Conservation (phyloP, 2,329 filamentous ascomycete species). For the Seiridium cupressi region DNA sequence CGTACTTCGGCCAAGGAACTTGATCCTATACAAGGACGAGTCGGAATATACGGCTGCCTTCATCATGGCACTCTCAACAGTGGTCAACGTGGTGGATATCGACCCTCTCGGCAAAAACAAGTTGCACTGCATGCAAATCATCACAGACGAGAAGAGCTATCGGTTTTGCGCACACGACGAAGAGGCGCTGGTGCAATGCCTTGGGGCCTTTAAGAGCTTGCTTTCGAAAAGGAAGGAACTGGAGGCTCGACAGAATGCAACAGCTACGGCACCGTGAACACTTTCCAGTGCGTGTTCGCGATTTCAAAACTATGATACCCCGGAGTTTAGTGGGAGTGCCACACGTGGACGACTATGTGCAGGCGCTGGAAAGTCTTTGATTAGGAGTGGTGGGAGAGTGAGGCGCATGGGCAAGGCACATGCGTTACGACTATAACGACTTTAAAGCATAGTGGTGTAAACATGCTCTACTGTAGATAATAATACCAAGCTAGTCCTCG, state of each 20-base stretch:
- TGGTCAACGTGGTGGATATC: conserved; percentile 91
- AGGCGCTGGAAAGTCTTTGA: conserved; percentile 2
- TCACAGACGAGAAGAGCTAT: conserved; percentile 86
- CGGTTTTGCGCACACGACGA: conserved; percentile 78
- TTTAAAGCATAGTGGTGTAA: conserved; percentile 14
- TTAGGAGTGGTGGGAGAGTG: neutral
- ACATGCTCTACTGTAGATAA: conserved; percentile 10
- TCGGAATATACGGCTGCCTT: conserved; percentile 84
- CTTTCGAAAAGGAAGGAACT: conserved; percentile 68
- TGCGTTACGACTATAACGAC: conserved; percentile 18
- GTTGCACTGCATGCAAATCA: conserved; percentile 84
- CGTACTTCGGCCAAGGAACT: conserved; percentile 78
- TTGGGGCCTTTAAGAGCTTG: conserved; percentile 89
- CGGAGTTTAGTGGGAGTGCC: conserved; percentile 5
- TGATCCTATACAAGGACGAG: conserved; percentile 92
- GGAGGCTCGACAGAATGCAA: conserved; percentile 41
- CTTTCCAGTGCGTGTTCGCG: neutral
- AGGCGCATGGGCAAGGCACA: conserved; percentile 8
- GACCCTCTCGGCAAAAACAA: conserved; percentile 85
- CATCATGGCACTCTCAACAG: conserved; percentile 72
- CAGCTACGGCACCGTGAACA: neutral
- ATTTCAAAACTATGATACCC: conserved; percentile 9
- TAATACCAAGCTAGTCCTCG: neutral
- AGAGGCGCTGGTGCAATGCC: conserved; percentile 76
- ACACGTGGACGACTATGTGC: neutral